These are phyloP conservation scores for Emmonsiellopsis sp. DNA, from an alignment of 2,329 filamentous ascomycete species.

Conservation along the genomic window DNA sequence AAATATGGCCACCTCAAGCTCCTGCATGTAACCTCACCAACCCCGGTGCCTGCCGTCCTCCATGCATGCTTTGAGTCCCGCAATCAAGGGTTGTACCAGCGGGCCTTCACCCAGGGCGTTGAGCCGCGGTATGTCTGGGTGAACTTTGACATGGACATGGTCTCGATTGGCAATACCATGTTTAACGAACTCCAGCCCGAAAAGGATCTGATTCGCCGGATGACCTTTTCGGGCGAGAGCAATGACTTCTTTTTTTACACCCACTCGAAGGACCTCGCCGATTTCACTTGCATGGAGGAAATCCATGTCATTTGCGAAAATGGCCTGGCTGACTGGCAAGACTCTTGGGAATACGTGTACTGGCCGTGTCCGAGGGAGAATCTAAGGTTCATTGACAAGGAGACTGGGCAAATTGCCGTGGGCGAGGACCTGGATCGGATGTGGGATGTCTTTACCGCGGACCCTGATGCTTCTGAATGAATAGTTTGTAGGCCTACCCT, in stretches of 20 bases:
- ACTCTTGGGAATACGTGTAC: not conserved
- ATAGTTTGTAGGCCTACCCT: too few relatives aligned
- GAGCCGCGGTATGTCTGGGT: constrained; percentile 10
- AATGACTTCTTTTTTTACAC: too few relatives aligned
- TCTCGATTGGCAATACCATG: not conserved
- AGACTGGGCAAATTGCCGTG: too few relatives aligned
- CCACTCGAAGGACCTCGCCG: too few relatives aligned
- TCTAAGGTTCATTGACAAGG: not conserved
- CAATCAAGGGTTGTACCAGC: not conserved
- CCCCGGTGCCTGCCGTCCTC: not conserved
- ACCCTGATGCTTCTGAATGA: too few relatives aligned
- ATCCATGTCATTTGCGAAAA: not conserved
- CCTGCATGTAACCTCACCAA: not conserved
- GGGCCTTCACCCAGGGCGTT: not conserved
- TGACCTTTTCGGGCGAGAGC: not conserved
- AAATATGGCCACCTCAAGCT: not conserved
- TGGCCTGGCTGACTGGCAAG: not conserved
- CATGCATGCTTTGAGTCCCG: not conserved
- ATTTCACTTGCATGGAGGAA: not conserved
- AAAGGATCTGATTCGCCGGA: not conserved
- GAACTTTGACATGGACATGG: constrained; percentile 10
- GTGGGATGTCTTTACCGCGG: too few relatives aligned
- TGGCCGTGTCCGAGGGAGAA: not conserved
- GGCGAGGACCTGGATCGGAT: too few relatives aligned
- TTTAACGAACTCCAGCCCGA: not conserved